Evolutionary conservation across 1,284 basidiomycete genomes (phyloP).

Genomic region (Heterobasidion annosum): DNA sequence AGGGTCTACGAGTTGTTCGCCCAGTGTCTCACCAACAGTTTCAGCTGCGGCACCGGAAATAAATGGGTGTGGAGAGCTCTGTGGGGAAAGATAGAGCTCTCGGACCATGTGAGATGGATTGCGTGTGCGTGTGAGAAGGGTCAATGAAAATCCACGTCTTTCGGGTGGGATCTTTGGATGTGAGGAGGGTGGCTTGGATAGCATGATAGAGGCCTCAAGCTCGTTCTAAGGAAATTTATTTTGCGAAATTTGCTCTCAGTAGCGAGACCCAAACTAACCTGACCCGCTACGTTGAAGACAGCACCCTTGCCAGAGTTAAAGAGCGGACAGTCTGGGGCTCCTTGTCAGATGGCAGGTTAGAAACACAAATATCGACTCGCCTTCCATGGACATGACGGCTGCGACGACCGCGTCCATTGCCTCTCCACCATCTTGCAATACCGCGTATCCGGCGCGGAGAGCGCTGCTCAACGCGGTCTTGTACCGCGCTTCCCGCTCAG

Average conservation of each 20-base stretch:
- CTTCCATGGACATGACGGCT: constrained; percentile 68
- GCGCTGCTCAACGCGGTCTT: constrained; percentile 44
- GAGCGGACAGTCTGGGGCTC: constrained; percentile 51
- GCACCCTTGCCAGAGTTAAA: constrained; percentile 77
- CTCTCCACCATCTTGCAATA: constrained; percentile 59
- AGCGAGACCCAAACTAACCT: constrained; percentile 31
- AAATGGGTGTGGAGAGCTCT: constrained; percentile 55
- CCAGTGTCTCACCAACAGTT: constrained; percentile 41
- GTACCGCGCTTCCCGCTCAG: constrained; percentile 51
- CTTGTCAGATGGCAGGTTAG: not conserved
- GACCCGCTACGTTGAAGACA: constrained; percentile 72
- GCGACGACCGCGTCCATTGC: constrained; percentile 79
- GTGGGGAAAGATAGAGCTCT: constrained; percentile 58
- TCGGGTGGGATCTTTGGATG: constrained; percentile 48
- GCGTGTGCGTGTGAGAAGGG: constrained; percentile 56
- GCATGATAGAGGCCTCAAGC: constrained; percentile 71
- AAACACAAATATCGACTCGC: constrained; percentile 21
- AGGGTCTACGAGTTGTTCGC: constrained; percentile 52
- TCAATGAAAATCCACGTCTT: constrained; percentile 54
- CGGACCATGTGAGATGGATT: constrained; percentile 71
- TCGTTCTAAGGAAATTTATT: constrained; percentile 45
- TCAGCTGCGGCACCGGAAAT: constrained; percentile 63
- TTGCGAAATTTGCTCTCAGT: not conserved
- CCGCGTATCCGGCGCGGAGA: constrained; percentile 51
- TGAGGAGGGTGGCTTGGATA: constrained; percentile 61